Conservation (phyloP, 768 basidiomycete genomes). For the Boletus sp. region DNA sequence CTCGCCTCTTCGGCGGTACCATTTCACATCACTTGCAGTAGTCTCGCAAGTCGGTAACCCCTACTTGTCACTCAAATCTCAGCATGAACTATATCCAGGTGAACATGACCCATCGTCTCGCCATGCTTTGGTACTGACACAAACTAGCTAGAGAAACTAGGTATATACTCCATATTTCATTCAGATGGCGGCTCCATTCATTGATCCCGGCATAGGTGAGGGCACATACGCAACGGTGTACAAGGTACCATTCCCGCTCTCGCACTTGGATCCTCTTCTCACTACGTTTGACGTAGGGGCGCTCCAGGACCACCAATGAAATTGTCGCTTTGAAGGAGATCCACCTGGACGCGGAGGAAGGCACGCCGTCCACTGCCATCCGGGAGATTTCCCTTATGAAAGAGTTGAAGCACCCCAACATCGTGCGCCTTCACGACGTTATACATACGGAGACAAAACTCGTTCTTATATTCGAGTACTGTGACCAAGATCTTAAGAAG, state of each 20-base stretch:
- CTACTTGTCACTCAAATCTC: not conserved
- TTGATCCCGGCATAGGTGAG: constrained; percentile 49
- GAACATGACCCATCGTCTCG: constrained; percentile 6
- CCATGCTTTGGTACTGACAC: constrained; percentile 4
- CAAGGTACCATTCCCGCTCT: constrained; percentile 55
- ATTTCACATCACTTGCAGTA: constrained; percentile 1
- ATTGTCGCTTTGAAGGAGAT: constrained; percentile 99
- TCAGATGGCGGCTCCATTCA: constrained; percentile 5
- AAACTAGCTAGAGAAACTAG: constrained; percentile 85
- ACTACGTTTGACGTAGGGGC: constrained; percentile 53
- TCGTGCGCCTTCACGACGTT: constrained; percentile 96
- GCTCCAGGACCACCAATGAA: constrained; percentile 96
- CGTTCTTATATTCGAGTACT: constrained; percentile 97
- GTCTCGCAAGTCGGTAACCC: not conserved
- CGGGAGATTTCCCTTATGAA: constrained; percentile 99
- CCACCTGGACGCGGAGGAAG: constrained; percentile 98
- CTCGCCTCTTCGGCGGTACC: constrained; percentile 4
- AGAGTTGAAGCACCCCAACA: constrained; percentile 98
- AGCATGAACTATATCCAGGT: constrained; percentile 62
- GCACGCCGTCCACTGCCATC: constrained; percentile 97
- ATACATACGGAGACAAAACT: constrained; percentile 99
- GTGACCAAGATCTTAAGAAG: constrained; percentile 97
- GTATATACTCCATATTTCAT: constrained; percentile 27
- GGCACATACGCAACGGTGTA: constrained; percentile 97
- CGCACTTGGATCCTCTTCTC: not conserved